phyloP scores from a whole-genome alignment of 2,329 filamentous ascomycete species.

The Xylariaceae sp. region DNA sequence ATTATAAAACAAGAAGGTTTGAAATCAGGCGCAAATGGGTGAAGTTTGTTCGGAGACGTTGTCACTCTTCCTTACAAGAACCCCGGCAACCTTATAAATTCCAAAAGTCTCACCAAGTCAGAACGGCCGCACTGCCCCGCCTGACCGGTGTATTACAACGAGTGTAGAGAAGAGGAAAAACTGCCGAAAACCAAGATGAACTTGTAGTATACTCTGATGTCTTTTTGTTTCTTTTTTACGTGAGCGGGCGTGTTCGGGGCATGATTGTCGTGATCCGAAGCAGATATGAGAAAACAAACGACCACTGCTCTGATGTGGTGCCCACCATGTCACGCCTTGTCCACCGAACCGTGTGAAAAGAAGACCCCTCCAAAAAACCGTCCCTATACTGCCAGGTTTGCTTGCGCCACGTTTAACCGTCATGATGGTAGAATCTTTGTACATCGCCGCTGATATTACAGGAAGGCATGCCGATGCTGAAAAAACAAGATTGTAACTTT shows the following conservation, averaged over 20 bases:
- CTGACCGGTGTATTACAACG: slow-evolving; percentile 44
- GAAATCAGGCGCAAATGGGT: slow-evolving; percentile 34
- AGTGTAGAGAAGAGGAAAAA: slow-evolving; percentile 42
- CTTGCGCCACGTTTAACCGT: slow-evolving; percentile 25
- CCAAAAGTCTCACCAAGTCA: slow-evolving; percentile 27
- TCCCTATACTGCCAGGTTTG: slow-evolving; percentile 19
- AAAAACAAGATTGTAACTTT: slow-evolving; percentile 35
- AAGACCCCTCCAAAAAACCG: slow-evolving; percentile 15
- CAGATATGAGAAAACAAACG: slow-evolving; percentile 19
- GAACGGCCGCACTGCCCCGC: slow-evolving; percentile 34
- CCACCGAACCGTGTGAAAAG: slow-evolving; percentile 16
- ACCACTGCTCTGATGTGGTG: slow-evolving; percentile 24
- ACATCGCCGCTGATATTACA: slow-evolving; percentile 26
- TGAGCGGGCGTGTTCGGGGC: slow-evolving; percentile 13
- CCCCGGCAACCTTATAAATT: background rate
- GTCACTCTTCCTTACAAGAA: background rate
- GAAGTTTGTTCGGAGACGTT: too few species aligned
- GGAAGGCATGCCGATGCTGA: slow-evolving; percentile 34
- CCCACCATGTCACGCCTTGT: slow-evolving; percentile 26
- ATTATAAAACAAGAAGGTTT: slow-evolving; percentile 29
- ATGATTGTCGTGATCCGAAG: slow-evolving; percentile 23
- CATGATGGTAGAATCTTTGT: slow-evolving; percentile 29
- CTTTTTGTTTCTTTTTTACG: background rate
- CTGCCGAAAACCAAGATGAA: slow-evolving; percentile 21
- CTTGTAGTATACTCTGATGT: background rate